phyloP scores from a whole-genome alignment of 1,284 basidiomycete species.

The Porogramme epimiltina region DNA sequence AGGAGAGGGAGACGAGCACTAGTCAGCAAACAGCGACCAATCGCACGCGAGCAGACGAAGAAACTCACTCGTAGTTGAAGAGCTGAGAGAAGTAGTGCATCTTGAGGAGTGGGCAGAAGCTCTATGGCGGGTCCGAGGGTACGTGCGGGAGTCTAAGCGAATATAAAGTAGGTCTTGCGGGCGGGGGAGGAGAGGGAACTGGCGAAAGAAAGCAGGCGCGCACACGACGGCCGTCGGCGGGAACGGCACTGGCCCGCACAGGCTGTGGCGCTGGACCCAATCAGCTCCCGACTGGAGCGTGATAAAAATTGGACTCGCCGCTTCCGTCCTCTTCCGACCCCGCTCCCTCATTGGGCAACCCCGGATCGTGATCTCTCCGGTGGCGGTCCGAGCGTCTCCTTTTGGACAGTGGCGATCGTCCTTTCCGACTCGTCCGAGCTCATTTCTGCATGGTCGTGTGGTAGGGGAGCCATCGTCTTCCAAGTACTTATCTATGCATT shows the following conservation, averaged over 20 bases:
- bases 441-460: no score
- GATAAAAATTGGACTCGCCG: slow-evolving; percentile 11
- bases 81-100: slow-evolving; percentile 81
- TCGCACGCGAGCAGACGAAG: slow-evolving; percentile 18
- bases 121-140: background rate
- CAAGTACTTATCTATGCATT: no score
- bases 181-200: slow-evolving; percentile 5
- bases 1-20: background rate
- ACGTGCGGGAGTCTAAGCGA: slow-evolving; percentile 9
- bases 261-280: slow-evolving; percentile 14
- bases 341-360: no score
- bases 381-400: no score
- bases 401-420: no score
- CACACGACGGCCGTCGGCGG: slow-evolving; percentile 23
- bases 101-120: slow-evolving; percentile 6
- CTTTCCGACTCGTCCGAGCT: no score
- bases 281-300: slow-evolving; percentile 19
- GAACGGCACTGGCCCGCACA: slow-evolving; percentile 5
- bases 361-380: no score
- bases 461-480: no score
- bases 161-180: slow-evolving; percentile 16
- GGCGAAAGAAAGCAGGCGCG: slow-evolving; percentile 9
- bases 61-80: slow-evolving; percentile 69
- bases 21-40: slow-evolving; percentile 20
- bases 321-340: slow-evolving; percentile 12